Evolutionary conservation across 2,329 filamentous ascomycete genomes (phyloP).

Genomic region (Verticillium klebahnii): DNA sequence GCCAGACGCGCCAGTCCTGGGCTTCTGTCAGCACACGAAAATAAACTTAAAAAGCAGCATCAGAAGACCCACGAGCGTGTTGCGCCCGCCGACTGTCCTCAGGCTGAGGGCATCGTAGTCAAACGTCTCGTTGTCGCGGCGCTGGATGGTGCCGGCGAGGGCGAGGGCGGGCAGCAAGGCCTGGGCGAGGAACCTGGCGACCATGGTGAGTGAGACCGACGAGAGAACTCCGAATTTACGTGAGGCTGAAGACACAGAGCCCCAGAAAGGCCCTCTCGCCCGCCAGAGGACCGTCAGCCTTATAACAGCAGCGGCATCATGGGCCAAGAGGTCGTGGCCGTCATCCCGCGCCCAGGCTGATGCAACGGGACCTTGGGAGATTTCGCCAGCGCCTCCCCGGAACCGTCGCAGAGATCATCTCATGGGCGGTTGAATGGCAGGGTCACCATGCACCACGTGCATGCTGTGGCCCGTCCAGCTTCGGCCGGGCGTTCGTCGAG

Average conservation of each 20-base stretch:
- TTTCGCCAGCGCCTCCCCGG: not conserved
- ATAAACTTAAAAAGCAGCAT: not conserved
- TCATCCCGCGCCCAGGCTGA: not conserved
- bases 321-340: not conserved
- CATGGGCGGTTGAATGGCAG: not conserved
- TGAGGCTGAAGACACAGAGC: not conserved
- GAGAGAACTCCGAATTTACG: not conserved
- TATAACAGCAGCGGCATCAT: not conserved
- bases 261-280: not conserved
- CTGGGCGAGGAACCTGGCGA: slow-evolving; percentile 1
- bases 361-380: not conserved
- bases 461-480: not conserved
- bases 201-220: not conserved
- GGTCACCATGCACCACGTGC: not conserved
- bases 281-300: not conserved
- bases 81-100: slow-evolving; percentile 31
- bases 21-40: not conserved
- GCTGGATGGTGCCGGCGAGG: not conserved
- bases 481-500: not conserved
- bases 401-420: not conserved
- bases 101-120: slow-evolving; percentile 21
- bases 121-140: slow-evolving; percentile 11
- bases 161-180: slow-evolving; percentile 1
- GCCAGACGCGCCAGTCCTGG: slow-evolving; percentile 35
- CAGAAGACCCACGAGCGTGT: slow-evolving; percentile 25